phyloP scores from a whole-genome alignment of 2,329 filamentous ascomycete species.

The Daldinia sp. region DNA sequence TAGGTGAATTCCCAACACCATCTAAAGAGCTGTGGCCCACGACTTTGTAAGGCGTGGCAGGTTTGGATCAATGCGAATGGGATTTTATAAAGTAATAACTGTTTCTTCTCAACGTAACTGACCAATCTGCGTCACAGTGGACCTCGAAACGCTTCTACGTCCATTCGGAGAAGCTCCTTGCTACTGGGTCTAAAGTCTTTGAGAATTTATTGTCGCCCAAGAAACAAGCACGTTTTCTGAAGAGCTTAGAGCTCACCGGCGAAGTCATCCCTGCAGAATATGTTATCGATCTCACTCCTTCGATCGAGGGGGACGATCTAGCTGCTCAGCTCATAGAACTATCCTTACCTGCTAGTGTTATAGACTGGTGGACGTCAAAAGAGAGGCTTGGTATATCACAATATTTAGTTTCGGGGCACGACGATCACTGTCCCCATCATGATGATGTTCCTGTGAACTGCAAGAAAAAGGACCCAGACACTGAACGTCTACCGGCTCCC shows the following conservation, averaged over 20 bases:
- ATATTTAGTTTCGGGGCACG: constrained; percentile 56
- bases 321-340: constrained; percentile 66
- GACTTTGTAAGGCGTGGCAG: not conserved
- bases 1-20: constrained; percentile 1
- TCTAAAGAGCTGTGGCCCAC: not conserved
- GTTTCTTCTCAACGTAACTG: not conserved
- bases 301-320: constrained; percentile 68
- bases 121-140: constrained; percentile 37
- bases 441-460: constrained; percentile 31
- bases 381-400: constrained; percentile 50
- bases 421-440: constrained; percentile 51
- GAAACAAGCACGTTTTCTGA: constrained; percentile 47
- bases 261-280: constrained; percentile 40
- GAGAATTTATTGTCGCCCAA: constrained; percentile 53
- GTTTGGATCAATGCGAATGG: too few species aligned
- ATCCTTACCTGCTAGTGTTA: constrained; percentile 64
- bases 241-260: constrained; percentile 3
- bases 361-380: constrained; percentile 60
- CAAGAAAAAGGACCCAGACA: not conserved
- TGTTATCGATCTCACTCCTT: constrained; percentile 70
- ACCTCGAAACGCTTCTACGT: constrained; percentile 53
- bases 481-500: constrained; percentile 2
- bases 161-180: constrained; percentile 56
- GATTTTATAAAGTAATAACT: not conserved
- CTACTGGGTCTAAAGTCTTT: constrained; percentile 58